Percentiles rank a stretch among this genome's conserved stretches.
phyloP scores from a whole-genome alignment of 192 early-diverging fungal species.

The Coemansia umbellata region DNA sequence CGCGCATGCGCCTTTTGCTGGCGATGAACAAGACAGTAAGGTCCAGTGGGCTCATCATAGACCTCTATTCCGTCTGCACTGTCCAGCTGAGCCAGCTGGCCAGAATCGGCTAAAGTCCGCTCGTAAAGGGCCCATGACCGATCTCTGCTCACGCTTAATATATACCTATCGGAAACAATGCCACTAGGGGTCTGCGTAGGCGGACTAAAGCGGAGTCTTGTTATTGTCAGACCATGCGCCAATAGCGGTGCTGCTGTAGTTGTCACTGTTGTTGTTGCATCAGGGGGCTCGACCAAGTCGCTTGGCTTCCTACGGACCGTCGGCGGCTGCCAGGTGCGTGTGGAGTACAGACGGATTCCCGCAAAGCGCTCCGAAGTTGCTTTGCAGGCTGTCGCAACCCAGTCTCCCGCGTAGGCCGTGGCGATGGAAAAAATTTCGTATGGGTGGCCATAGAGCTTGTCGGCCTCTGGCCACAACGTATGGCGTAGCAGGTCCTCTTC shows the following conservation, averaged over 20 bases:
- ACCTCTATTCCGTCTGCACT: slow-evolving; percentile 8
- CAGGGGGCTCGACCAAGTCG: too few relatives aligned
- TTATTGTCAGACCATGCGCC: slow-evolving; percentile 82
- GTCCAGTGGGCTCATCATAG: slow-evolving; percentile 13
- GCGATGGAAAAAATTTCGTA: slow-evolving; percentile 86
- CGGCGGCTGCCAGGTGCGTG: slow-evolving; percentile 28
- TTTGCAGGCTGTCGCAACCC: slow-evolving; percentile 62
- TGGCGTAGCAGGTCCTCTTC: slow-evolving; percentile 87
- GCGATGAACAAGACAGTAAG: slow-evolving; percentile 55
- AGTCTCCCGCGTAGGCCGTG: slow-evolving; percentile 62
- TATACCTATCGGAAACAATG: slow-evolving; percentile 49
- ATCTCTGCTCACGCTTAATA: slow-evolving; percentile 84
- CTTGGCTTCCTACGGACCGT: neutral
- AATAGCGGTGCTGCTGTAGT: slow-evolving; percentile 55
- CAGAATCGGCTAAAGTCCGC: slow-evolving; percentile 26
- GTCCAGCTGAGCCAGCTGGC: neutral
- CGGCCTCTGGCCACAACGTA: slow-evolving; percentile 94
- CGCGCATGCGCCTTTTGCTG: slow-evolving; percentile 81
- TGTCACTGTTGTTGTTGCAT: too few relatives aligned
- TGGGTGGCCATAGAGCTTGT: slow-evolving; percentile 96
- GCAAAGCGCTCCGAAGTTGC: slow-evolving; percentile 33
- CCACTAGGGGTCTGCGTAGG: neutral
- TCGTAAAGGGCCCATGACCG: slow-evolving; percentile 83
- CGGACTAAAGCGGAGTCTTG: slow-evolving; percentile 75
- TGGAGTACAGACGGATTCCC: slow-evolving; percentile 32